phyloP scores from a whole-genome alignment of 306 rosid genomes.

The Fragaria vesca region DNA sequence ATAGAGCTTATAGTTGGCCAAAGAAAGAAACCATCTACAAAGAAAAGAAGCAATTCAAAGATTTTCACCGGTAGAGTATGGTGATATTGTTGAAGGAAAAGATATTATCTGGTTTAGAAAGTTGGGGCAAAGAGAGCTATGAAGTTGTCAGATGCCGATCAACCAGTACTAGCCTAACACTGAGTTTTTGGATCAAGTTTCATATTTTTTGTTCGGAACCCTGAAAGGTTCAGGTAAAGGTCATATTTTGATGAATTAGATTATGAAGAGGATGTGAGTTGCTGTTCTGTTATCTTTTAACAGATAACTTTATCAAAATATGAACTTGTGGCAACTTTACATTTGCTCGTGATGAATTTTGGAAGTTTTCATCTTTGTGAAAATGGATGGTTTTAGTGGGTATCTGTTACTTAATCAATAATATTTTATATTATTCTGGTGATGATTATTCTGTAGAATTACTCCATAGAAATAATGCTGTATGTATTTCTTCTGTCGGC shows the following conservation, averaged over 20 bases:
- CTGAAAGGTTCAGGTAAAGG: constrained; percentile 96
- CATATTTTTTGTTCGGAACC: constrained; percentile 75
- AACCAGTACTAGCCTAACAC: constrained; percentile 76
- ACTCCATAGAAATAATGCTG: background rate
- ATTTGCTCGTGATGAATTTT: constrained; percentile 19
- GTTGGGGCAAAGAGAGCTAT: constrained; percentile 96
- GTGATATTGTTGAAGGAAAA: constrained; percentile 89
- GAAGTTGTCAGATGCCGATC: constrained; percentile 93
- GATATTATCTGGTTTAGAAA: constrained; percentile 78
- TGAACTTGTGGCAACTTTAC: constrained; percentile 25
- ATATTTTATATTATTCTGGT: background rate
- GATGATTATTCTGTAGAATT: constrained; percentile 9
- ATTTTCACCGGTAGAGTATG: constrained; percentile 74
- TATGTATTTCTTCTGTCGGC: constrained; percentile 17
- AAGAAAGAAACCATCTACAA: constrained; percentile 94
- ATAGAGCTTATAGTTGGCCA: constrained; percentile 99
- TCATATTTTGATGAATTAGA: constrained; percentile 64
- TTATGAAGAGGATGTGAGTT: constrained; percentile 60
- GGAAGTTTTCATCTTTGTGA: constrained; percentile 23
- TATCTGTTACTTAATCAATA: constrained; percentile 3
- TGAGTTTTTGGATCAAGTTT: constrained; percentile 81
- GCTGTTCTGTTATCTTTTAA: constrained; percentile 26
- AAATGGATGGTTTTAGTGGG: constrained; percentile 13
- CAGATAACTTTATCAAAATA: constrained; percentile 17
- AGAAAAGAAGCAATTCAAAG: constrained; percentile 81